Conservation (phyloP, 2,329 filamentous ascomycete genomes). For the Myriosclerotinia curreyana region DNA sequence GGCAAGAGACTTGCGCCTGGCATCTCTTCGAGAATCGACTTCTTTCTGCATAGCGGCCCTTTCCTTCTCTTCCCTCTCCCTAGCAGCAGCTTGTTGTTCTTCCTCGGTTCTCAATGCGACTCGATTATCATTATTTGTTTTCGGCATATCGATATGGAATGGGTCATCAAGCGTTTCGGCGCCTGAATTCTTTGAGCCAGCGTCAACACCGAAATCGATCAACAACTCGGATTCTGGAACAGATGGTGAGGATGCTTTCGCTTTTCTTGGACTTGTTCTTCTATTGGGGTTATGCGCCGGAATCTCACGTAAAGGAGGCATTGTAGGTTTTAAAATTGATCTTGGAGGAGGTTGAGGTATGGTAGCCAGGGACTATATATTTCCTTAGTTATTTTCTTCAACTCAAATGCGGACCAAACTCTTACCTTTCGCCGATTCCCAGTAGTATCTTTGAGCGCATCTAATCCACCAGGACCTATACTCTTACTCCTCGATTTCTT, state of each 20-base stretch:
- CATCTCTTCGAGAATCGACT: constrained; percentile 72
- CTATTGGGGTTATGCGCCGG: constrained; percentile 49
- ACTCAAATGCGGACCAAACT: constrained; percentile 33
- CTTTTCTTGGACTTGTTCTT: constrained; percentile 36
- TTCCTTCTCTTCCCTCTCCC: constrained; percentile 67
- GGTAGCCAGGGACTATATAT: constrained; percentile 34
- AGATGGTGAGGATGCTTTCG: constrained; percentile 30
- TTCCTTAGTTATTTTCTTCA: constrained; percentile 25
- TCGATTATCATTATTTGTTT: constrained; percentile 45
- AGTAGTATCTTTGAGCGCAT: constrained; percentile 70
- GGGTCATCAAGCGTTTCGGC: constrained; percentile 47
- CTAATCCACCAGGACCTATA: constrained; percentile 85
- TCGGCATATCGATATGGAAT: constrained; percentile 45
- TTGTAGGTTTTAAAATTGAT: constrained; percentile 79
- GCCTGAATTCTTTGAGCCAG: constrained; percentile 33
- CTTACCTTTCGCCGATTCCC: constrained; percentile 78
- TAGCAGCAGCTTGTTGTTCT: constrained; percentile 65
- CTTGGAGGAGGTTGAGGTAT: constrained; percentile 48
- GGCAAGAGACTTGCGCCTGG: constrained; percentile 85
- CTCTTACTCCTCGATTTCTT: constrained; percentile 90
- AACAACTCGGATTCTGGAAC: constrained; percentile 28
- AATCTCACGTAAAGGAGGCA: constrained; percentile 64
- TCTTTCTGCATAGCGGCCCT: constrained; percentile 57
- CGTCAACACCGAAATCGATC: constrained; percentile 35
- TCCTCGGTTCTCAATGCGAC: constrained; percentile 67